Evolutionary conservation across 2,329 filamentous ascomycete genomes (phyloP).

Genomic region (Pezicula radicicola): DNA sequence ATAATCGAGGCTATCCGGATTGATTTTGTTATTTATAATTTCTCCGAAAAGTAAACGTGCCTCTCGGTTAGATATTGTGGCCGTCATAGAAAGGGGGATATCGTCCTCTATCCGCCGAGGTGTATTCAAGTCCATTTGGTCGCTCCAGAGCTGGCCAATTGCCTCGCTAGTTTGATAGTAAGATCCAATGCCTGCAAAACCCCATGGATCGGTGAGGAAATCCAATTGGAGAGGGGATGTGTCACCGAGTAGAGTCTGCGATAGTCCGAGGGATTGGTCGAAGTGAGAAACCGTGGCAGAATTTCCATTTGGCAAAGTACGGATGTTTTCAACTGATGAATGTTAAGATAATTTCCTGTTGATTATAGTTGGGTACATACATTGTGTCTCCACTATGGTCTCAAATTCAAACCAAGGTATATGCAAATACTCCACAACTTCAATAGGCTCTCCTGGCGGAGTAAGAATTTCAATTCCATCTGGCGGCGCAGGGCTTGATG

Average conservation of each 20-base stretch:
- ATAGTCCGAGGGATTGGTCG: too few species aligned
- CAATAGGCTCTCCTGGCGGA: constrained; percentile 2
- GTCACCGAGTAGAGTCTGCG: too few species aligned
- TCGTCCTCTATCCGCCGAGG: too few species aligned
- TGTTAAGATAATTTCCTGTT: constrained; percentile 4
- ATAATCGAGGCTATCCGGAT: constrained; percentile 2
- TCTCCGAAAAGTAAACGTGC: constrained; percentile 8
- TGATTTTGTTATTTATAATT: constrained; percentile 4
- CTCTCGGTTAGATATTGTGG: constrained; percentile 1
- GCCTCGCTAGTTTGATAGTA: too few species aligned
- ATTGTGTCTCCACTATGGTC: constrained; percentile 4
- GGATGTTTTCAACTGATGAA: constrained; percentile 4
- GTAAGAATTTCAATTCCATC: constrained; percentile 12
- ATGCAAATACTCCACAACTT: constrained; percentile 12
- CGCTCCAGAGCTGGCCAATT: too few species aligned
- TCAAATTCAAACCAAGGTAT: constrained; percentile 18
- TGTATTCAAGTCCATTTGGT: too few species aligned
- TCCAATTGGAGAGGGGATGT: too few species aligned
- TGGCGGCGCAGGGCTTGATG: constrained; percentile 7
- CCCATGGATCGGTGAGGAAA: too few species aligned
- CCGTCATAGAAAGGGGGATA: too few species aligned
- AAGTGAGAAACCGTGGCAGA: too few species aligned
- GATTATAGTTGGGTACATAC: constrained; percentile 2
- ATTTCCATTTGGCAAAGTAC: too few species aligned
- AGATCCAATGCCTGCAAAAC: too few species aligned